These are phyloP conservation scores for Anthracocystis walkeri DNA, from an alignment of 1,284 basidiomycete genomes.

Conservation along the genomic window DNA sequence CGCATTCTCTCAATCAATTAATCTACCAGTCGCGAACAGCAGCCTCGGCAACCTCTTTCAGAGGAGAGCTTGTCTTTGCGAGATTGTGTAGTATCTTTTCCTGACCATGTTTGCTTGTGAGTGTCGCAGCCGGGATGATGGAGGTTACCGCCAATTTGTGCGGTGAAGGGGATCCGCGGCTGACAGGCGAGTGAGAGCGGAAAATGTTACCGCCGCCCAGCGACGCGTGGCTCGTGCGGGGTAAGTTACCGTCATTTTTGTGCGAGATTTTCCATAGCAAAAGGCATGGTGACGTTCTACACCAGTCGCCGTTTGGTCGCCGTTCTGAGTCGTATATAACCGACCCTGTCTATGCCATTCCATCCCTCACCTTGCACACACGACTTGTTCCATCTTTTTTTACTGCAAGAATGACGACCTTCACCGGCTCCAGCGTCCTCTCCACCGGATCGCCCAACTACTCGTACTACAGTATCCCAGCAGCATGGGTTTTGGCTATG, in stretches of 20 bases:
- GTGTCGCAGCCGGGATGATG: neutral
- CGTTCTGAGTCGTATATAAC: neutral
- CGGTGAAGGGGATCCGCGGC: too few species aligned
- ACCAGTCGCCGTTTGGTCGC: constrained; percentile 1
- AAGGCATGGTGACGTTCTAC: too few species aligned
- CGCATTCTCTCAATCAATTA: constrained; percentile 9
- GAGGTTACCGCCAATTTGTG: neutral
- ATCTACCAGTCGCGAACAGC: neutral
- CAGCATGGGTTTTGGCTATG: constrained; percentile 36
- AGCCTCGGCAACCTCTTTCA: too few species aligned
- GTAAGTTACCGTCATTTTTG: neutral
- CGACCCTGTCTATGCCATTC: neutral
- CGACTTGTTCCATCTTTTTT: neutral
- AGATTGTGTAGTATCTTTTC: too few species aligned
- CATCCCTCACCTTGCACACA: neutral
- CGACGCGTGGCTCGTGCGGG: constrained; percentile 6
- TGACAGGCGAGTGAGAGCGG: too few species aligned
- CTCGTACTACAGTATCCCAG: constrained; percentile 43
- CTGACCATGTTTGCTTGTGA: too few species aligned
- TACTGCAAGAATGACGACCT: constrained; percentile 23
- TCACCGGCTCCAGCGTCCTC: constrained; percentile 18
- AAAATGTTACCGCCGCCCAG: too few species aligned
- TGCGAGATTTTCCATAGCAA: too few species aligned
- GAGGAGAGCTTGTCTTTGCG: too few species aligned
- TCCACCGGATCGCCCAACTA: constrained; percentile 27